These are phyloP conservation scores for Penicillium verhagenii DNA, from an alignment of 495 filamentous ascomycete species.

Conservation along the genomic window DNA sequence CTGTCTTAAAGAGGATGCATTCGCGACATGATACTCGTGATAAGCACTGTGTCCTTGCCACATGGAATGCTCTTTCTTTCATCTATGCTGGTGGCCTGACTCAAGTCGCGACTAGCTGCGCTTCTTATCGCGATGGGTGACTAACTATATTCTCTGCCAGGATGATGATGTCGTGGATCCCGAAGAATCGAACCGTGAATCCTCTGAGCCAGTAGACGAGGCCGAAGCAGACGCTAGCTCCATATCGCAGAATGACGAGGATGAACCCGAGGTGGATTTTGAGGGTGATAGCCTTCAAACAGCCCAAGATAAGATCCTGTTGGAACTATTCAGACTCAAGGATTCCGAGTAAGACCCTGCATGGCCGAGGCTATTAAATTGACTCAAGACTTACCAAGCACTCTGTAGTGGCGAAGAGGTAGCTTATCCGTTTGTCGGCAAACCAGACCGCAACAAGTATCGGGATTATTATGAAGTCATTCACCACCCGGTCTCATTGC, in stretches of 20 bases:
- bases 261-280: conserved; percentile 52
- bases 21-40: not conserved
- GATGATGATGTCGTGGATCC: conserved; percentile 21
- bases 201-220: conserved; percentile 28
- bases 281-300: conserved; percentile 70
- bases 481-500: conserved; percentile 67
- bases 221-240: conserved; percentile 20
- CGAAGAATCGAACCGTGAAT: conserved; percentile 33
- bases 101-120: not conserved
- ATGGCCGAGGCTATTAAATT: not conserved
- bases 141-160: conserved; percentile 10
- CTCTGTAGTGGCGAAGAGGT: conserved; percentile 28
- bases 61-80: too few species aligned
- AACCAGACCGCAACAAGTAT: conserved; percentile 31
- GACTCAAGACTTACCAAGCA: conserved; percentile 8
- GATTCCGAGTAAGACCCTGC: conserved; percentile 53
- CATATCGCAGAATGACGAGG: conserved; percentile 30
- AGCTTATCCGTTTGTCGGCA: conserved; percentile 31
- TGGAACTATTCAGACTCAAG: conserved; percentile 60
- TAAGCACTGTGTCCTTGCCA: not conserved
- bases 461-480: conserved; percentile 77
- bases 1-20: not conserved
- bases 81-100: not conserved
- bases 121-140: not conserved
- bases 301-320: conserved; percentile 77